Base-by-base conservation (phyloP, 2,329 filamentous ascomycete species). In the Coniosporium tulheliwenetii region DNA sequence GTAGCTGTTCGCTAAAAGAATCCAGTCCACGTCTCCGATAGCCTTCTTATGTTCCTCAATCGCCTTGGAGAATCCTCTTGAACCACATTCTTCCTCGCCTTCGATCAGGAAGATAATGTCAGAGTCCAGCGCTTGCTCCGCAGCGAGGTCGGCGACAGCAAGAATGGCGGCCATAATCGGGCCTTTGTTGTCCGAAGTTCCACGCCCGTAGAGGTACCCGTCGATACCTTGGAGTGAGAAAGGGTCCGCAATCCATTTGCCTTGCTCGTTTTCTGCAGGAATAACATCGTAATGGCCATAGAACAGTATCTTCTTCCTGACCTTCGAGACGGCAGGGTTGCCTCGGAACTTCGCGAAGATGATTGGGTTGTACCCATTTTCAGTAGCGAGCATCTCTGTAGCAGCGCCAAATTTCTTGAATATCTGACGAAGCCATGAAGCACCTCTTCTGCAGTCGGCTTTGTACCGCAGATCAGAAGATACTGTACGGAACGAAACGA, bases 261-360 rank as follows among this genome's bases (percentile, higher is more conserved):
- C 74, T 43, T 80, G 77, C 46, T 82, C 82, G 32, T 81, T 79
- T 48, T 94, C 85, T 0, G 91, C 91, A 1, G 86, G 75, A 3
- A 98, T 91, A 2, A 98, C 87, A 55, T 98, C 91, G 65, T 98
- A 98, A 57, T 98, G 91, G 0, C 93, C 91, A 54, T 98, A 98
- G 57, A 98, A 98, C 0, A 98, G 65, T 8, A 96, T 84, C 29
- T 85, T 86, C 62, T 91, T 94, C 13, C 84, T 74, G 19, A 75
- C 67, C 19, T 73, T 70, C 0, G 74, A 65, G 1, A 77, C 73
- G 9, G 76, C 70, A 44, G 71, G 76, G 59, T 79, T 91, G 3
- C 81, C 86, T 36, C 75, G 75, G 57, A 98, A 98, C 44, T 80
- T 82, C 34, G 91, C 91, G 49, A 83, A 81, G 0, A 98, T 86